phyloP scores from a whole-genome alignment of 2,329 filamentous ascomycete genomes.

The Aspergillus sp. region DNA sequence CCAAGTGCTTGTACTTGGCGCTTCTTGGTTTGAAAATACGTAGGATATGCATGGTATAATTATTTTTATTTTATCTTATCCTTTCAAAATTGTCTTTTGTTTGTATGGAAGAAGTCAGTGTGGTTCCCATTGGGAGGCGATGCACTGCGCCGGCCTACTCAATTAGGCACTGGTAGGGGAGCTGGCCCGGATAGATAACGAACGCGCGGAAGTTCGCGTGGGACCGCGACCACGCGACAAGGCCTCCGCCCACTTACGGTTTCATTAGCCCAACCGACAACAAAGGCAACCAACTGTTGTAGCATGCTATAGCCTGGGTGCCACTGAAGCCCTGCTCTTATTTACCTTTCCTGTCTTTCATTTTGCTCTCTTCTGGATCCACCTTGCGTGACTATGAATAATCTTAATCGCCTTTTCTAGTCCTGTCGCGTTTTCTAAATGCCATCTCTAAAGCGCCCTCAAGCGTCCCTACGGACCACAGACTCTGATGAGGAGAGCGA shows the following conservation, averaged over 20 bases:
- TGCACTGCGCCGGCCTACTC: too few relatives aligned
- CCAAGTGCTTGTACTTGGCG: too few relatives aligned
- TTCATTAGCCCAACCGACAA: not conserved
- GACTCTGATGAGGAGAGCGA: conserved; percentile 27
- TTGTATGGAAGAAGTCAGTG: too few relatives aligned
- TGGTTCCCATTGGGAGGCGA: too few relatives aligned
- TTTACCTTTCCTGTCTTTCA: not conserved
- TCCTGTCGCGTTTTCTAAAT: conserved; percentile 26
- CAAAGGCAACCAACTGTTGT: not conserved
- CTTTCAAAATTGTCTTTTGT: too few relatives aligned
- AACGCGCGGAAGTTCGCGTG: not conserved
- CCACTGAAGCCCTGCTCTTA: not conserved
- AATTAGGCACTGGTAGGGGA: too few relatives aligned
- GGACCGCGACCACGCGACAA: not conserved
- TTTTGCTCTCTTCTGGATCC: not conserved
- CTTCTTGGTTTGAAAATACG: too few relatives aligned
- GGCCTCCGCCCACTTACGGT: not conserved
- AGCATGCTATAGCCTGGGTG: not conserved
- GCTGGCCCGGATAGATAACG: not conserved
- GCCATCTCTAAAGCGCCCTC: conserved; percentile 44
- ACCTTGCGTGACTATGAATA: not conserved
- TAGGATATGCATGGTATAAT: too few relatives aligned
- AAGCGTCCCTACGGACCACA: conserved; percentile 29
- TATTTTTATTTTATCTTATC: too few relatives aligned
- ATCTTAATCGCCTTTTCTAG: not conserved